A percentile compares a stretch with the other conserved stretches of the same genome.
Conservation (phyloP, 495 filamentous ascomycete species). For the Aeminium ludgeri region DNA sequence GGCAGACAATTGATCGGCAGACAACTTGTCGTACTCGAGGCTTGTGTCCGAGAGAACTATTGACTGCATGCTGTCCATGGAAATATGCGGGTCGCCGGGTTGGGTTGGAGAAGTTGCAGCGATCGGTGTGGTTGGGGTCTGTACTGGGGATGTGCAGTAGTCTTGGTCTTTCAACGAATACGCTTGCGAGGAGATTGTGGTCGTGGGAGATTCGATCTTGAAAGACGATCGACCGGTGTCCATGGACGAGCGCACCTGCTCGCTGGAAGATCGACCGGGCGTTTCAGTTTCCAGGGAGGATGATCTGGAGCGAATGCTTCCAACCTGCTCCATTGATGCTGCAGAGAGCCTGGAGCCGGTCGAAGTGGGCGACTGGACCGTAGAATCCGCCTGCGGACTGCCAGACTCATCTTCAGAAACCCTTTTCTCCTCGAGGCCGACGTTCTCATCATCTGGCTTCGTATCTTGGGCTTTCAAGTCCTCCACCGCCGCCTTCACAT, state of each 20-base stretch:
- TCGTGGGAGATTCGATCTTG: neutral
- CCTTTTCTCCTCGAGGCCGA: too few relatives aligned
- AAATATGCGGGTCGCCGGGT: conserved; percentile 2
- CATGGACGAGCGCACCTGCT: neutral
- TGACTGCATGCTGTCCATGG: conserved; percentile 12
- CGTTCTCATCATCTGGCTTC: too few relatives aligned
- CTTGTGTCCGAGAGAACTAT: conserved; percentile 12
- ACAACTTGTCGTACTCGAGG: conserved; percentile 16
- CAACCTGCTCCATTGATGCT: too few relatives aligned
- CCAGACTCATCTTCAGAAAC: too few relatives aligned
- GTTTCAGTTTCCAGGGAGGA: too few relatives aligned
- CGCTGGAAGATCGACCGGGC: neutral
- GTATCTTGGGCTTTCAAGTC: too few relatives aligned
- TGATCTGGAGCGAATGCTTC: too few relatives aligned
- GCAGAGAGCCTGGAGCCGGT: too few relatives aligned
- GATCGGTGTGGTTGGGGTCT: conserved; percentile 1
- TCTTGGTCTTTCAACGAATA: neutral
- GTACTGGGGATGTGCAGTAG: neutral
- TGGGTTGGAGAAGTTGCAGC: conserved; percentile 9
- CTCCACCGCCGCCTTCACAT: too few relatives aligned
- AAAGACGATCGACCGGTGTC: neutral
- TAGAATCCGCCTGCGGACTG: too few relatives aligned
- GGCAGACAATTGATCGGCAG: conserved; percentile 12
- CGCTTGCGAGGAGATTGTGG: neutral
- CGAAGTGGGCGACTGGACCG: too few relatives aligned